These are phyloP conservation scores for Lentinus brumalis DNA, from an alignment of 768 basidiomycete genomes.

Conservation along the genomic window DNA sequence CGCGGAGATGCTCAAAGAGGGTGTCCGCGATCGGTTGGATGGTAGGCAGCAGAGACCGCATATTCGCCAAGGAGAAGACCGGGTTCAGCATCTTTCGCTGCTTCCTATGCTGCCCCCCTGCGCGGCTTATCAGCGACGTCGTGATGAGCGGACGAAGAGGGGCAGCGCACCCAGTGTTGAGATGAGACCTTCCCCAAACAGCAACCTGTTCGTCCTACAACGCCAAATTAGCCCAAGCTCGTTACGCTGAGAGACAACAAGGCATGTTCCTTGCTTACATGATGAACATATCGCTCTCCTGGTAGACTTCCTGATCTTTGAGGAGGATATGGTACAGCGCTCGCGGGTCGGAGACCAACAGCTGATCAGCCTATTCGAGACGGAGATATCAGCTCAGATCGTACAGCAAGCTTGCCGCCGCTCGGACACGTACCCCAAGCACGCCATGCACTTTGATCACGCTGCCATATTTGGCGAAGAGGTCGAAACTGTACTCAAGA, in stretches of 20 bases:
- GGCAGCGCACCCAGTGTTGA: conserved; percentile 36
- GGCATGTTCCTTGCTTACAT: background rate
- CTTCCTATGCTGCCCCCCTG: conserved; percentile 30
- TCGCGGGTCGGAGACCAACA: conserved; percentile 26
- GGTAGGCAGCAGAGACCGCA: conserved; percentile 20
- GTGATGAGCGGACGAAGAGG: background rate
- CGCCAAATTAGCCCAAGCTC: background rate
- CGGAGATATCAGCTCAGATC: background rate
- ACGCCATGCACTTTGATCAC: conserved; percentile 37
- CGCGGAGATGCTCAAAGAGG: conserved; percentile 25
- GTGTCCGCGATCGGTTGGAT: conserved; percentile 37
- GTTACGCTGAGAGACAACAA: no score
- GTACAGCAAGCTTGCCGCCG: background rate
- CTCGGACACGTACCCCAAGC: conserved; percentile 31
- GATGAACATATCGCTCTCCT: conserved; percentile 21
- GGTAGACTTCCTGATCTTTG: conserved; percentile 21
- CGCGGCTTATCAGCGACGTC: background rate
- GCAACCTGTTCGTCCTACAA: conserved; percentile 23
- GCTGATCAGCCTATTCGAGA: conserved; percentile 8
- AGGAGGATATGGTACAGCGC: conserved; percentile 24
- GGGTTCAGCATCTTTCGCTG: conserved; percentile 33
- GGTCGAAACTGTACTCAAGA: conserved; percentile 31
- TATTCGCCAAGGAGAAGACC: conserved; percentile 27
- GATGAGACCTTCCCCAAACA: conserved; percentile 41
- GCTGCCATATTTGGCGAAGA: conserved; percentile 37